phyloP scores from a whole-genome alignment of 2,329 filamentous ascomycete species.

The Didymella exigua region DNA sequence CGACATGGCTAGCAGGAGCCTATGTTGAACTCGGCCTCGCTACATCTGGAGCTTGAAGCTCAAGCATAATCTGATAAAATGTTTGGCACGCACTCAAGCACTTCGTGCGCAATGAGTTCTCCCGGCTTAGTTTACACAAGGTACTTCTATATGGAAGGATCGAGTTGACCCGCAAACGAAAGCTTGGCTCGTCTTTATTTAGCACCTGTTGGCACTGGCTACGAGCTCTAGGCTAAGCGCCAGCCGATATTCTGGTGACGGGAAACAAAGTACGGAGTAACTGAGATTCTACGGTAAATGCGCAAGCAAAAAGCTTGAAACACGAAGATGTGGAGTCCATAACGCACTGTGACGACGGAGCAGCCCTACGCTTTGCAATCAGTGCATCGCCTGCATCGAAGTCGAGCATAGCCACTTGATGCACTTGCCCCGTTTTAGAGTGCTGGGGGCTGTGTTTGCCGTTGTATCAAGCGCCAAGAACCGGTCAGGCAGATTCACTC shows the following conservation, averaged over 20 bases:
- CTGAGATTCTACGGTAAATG: neutral
- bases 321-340: neutral
- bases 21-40: slow-evolving; percentile 4
- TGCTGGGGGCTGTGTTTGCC: slow-evolving; percentile 43
- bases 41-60: neutral
- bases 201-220: slow-evolving; percentile 17
- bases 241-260: neutral
- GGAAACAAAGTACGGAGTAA: too few species aligned
- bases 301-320: neutral
- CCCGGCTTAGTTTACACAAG: neutral
- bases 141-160: neutral
- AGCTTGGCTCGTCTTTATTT: slow-evolving; percentile 27
- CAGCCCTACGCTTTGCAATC: neutral
- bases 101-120: neutral
- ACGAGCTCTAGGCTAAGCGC: slow-evolving; percentile 5
- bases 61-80: neutral
- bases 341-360: neutral
- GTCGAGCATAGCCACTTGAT: slow-evolving; percentile 17
- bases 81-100: neutral
- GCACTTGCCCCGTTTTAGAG: slow-evolving; percentile 16
- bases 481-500: slow-evolving; percentile 19
- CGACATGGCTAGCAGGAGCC: slow-evolving; percentile 10
- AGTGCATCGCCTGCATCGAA: slow-evolving; percentile 5
- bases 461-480: slow-evolving; percentile 37
- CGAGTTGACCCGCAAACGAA: neutral